Conservation (phyloP, 2,329 filamentous ascomycete genomes). For the Phoma sp. region DNA sequence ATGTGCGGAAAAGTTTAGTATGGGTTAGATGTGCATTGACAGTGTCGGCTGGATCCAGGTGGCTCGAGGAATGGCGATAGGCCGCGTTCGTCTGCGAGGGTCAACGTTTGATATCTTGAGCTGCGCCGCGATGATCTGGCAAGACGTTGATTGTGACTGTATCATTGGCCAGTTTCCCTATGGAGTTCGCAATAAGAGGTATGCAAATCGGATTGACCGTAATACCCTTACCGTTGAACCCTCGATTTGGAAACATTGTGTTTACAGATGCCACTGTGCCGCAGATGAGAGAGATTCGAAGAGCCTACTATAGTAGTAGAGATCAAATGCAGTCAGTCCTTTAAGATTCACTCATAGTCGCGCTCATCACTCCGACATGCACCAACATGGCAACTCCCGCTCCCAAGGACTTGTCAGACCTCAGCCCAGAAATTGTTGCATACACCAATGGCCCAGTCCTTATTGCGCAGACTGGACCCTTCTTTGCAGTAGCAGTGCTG, state of each 20-base stretch:
- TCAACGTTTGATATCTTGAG: background rate
- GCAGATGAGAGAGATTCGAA: background rate
- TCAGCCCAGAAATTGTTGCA: constrained; percentile 29
- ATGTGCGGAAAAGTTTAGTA: background rate
- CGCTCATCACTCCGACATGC: background rate
- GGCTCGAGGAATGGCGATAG: too few species aligned
- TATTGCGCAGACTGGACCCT: constrained; percentile 49
- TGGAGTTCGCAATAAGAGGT: background rate
- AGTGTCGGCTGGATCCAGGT: too few species aligned
- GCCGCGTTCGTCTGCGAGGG: background rate
- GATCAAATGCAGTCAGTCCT: background rate
- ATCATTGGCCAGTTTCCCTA: background rate
- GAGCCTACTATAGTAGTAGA: background rate
- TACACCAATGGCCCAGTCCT: constrained; percentile 50
- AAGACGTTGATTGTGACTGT: background rate
- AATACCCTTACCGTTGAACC: background rate
- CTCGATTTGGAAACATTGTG: background rate
- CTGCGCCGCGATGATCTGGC: background rate
- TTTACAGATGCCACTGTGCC: background rate
- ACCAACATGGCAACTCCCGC: background rate
- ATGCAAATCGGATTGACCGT: background rate
- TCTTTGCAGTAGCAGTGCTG: background rate
- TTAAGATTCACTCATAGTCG: background rate
- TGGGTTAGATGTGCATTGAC: too few species aligned
- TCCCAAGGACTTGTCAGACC: background rate